Evolutionary conservation across 2,329 filamentous ascomycete species (phyloP).

Genomic region (Fusarium compactum): DNA sequence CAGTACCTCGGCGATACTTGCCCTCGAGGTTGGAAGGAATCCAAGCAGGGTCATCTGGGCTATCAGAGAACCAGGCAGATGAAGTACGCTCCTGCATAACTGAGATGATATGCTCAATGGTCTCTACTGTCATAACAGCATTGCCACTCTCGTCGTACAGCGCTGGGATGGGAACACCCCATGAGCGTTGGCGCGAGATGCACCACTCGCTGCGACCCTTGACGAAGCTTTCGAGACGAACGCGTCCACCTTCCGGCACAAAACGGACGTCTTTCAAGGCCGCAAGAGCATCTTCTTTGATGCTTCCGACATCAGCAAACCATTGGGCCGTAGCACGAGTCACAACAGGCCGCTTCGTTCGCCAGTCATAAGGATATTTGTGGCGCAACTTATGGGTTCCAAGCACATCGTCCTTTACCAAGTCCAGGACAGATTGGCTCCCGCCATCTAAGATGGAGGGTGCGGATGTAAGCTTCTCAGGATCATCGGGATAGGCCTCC

Average conservation of each 20-base stretch:
- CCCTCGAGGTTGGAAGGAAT: constrained; percentile 72
- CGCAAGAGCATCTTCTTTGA: constrained; percentile 79
- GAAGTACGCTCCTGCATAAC: constrained; percentile 82
- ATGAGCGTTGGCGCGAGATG: constrained; percentile 93
- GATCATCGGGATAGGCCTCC: constrained; percentile 79
- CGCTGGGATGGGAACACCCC: constrained; percentile 96
- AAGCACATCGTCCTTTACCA: constrained; percentile 76
- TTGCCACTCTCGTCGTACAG: constrained; percentile 80
- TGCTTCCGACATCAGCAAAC: constrained; percentile 91
- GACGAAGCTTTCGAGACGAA: constrained; percentile 85
- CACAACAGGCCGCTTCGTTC: constrained; percentile 92
- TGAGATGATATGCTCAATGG: constrained; percentile 85
- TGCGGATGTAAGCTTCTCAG: constrained; percentile 72
- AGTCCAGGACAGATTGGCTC: constrained; percentile 74
- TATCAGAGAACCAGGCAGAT: constrained; percentile 96
- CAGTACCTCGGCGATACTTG: constrained; percentile 79
- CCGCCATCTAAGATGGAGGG: constrained; percentile 79
- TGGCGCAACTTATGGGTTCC: constrained; percentile 79
- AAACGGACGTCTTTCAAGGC: constrained; percentile 81
- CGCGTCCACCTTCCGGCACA: constrained; percentile 78
- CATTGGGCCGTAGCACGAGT: constrained; percentile 94
- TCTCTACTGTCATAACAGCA: constrained; percentile 82
- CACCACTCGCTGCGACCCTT: constrained; percentile 95
- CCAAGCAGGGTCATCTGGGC: constrained; percentile 81
- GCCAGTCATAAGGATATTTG: constrained; percentile 98